These are phyloP conservation scores for Sarocladium brachiariae DNA, from an alignment of 2,329 filamentous ascomycete species.

Conservation along the genomic window DNA sequence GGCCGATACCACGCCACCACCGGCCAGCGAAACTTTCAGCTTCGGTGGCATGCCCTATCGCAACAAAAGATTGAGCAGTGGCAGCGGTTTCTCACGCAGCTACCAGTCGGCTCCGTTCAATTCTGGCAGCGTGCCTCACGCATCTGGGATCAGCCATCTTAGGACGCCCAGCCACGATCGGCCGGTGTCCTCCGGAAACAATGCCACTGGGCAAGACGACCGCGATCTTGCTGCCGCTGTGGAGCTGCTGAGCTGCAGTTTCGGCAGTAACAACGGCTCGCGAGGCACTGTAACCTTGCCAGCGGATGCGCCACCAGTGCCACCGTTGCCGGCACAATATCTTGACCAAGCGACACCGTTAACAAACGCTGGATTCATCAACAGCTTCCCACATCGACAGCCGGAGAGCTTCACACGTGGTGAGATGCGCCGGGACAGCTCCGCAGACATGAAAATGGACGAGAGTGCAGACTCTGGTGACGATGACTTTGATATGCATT, in stretches of 20 bases:
- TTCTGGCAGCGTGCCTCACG: conserved; percentile 39
- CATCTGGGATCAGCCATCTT: conserved; percentile 48
- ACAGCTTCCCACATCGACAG: conserved; percentile 53
- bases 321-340: conserved; percentile 76
- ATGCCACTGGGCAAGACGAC: conserved; percentile 71
- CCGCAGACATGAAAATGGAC: conserved; percentile 60
- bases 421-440: conserved; percentile 39
- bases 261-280: conserved; percentile 63
- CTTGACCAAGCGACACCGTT: conserved; percentile 53
- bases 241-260: conserved; percentile 84
- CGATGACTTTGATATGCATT: conserved; percentile 56
- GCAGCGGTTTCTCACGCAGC: conserved; percentile 61
- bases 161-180: conserved; percentile 69
- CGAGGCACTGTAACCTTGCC: conserved; percentile 56
- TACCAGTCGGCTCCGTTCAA: conserved; percentile 63
- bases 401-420: conserved; percentile 60
- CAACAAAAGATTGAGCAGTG: conserved; percentile 54
- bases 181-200: conserved; percentile 72
- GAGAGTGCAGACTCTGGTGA: conserved; percentile 60
- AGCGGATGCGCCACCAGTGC: conserved; percentile 77
- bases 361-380: conserved; percentile 55
- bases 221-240: conserved; percentile 85
- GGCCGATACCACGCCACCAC: conserved; percentile 86
- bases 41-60: conserved; percentile 44
- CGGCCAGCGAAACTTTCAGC: conserved; percentile 59